These are phyloP conservation scores for Lepiota brunneoincarnata DNA, from an alignment of 768 basidiomycete genomes.

Conservation along the genomic window DNA sequence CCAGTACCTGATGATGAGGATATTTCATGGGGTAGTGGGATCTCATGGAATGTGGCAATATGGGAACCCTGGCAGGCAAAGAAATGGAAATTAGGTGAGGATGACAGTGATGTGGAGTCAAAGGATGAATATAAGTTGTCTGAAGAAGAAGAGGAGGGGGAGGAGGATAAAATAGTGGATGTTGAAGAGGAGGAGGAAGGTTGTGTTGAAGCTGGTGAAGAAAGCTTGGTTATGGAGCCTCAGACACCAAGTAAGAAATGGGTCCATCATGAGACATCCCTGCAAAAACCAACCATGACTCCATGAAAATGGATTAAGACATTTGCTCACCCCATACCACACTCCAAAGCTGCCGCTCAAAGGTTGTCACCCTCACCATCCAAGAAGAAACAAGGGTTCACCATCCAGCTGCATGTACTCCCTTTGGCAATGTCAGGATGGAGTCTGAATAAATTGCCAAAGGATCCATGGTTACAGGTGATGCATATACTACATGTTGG, in stretches of 20 bases:
- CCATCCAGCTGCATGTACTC: constrained; percentile 20
- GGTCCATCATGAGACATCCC: constrained; percentile 13
- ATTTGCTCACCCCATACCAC: constrained; percentile 68
- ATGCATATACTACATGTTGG: no score
- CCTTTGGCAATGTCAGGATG: constrained; percentile 32
- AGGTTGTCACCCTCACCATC: no score
- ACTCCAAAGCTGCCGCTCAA: no score
- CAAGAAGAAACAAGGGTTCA: no score
- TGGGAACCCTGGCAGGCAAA: constrained; percentile 12
- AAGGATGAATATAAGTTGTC: constrained; percentile 20
- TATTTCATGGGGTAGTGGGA: no score
- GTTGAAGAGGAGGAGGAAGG: constrained; percentile 26
- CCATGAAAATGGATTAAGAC: constrained; percentile 27
- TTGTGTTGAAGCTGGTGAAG: constrained; percentile 22
- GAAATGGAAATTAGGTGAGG: constrained; percentile 12
- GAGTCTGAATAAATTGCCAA: constrained; percentile 49
- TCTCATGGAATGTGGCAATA: constrained; percentile 45
- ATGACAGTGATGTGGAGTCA: no score
- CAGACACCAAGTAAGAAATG: constrained; percentile 23
- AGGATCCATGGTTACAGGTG: constrained; percentile 81
- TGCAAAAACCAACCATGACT: constrained; percentile 22
- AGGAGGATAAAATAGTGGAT: constrained; percentile 23
- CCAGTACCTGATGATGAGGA: constrained; percentile 25
- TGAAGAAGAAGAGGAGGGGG: constrained; percentile 24
- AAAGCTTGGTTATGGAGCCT: no score